These are phyloP conservation scores for Tetrahymena malaccensis DNA, from an alignment of 73 alveolate species.

Conservation along the genomic window DNA sequence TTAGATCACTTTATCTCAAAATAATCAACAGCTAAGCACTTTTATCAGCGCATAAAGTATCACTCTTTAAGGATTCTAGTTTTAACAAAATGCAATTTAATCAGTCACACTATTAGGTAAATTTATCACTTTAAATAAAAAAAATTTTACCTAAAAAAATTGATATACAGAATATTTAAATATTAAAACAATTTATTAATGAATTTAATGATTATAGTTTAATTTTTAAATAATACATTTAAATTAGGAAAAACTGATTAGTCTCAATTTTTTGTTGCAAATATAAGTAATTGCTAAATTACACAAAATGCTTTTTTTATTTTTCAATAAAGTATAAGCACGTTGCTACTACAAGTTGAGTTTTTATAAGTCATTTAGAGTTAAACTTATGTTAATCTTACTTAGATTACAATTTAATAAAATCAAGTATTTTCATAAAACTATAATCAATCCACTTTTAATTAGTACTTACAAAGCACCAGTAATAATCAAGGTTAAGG, in stretches of 20 bases:
- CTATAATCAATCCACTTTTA: background rate
- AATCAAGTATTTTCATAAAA: background rate
- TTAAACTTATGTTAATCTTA: background rate
- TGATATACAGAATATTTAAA: too few species aligned
- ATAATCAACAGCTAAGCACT: background rate
- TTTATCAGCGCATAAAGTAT: background rate
- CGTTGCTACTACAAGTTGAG: background rate
- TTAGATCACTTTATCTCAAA: background rate
- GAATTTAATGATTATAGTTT: too few species aligned
- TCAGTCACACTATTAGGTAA: background rate
- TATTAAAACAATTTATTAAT: too few species aligned
- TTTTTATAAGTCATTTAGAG: background rate
- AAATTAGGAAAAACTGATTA: background rate
- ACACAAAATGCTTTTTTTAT: background rate
- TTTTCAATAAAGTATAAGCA: background rate
- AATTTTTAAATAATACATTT: too few species aligned
- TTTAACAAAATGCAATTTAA: background rate
- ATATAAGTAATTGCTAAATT: background rate
- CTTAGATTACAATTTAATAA: background rate
- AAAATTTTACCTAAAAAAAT: too few species aligned
- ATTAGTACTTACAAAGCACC: background rate
- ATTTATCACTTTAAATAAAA: too few species aligned
- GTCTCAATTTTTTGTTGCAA: background rate
- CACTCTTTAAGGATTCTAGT: background rate
- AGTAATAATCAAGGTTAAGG: background rate